Evolutionary conservation across 345 rosid genomes (phyloP), one percentile per base, ranked within the genome.

Genomic region (Rhizophora mangle): DNA sequence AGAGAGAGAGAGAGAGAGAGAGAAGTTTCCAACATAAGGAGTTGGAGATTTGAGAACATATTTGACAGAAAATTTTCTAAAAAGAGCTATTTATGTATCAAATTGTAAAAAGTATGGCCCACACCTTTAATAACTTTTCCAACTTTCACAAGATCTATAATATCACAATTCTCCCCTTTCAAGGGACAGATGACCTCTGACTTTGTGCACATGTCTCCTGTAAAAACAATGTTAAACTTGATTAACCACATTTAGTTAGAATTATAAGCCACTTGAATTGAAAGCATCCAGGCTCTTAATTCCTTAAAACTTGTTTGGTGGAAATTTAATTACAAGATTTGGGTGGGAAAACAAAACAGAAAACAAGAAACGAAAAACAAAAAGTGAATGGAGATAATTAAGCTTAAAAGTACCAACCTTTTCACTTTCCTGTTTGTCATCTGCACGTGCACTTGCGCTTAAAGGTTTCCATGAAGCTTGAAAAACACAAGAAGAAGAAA

Each of bases 121-220:
- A 32, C 73, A 89, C 98, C 98, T 94, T 81, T 86, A 74, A 91
- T 95, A 70, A 72, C 80, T 79, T 88, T 82, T 78, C 97, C 98
- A 78, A 94, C 82, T 88, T 91, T 94, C 65, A 91, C 89, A 61
- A 94, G 91, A 85, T 94, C 97, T 88, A 91, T 97, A 68, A 91
- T 91, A 79, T 91, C 98, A 76, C 91, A 93, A 56, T 81, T 96
- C 73, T 90, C 93, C 69, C 76, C 88, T 75, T 75, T 89, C 90
- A 78, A 94, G 85, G 46, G 98, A 85, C 36, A 88, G 86, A 79
- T 91, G 96, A 37, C 78, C 75, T 86, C 76, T 87, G 68, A 94
- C 83, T 83, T 88, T 89, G 76, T 76, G 74, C 61, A 74, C 77
- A 82, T 88, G 87, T 79, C 98, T 94, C 84, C 55, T 81, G 47